These are phyloP conservation scores for Cudoniella acicularis DNA, from an alignment of 495 filamentous ascomycete species.

Conservation along the genomic window DNA sequence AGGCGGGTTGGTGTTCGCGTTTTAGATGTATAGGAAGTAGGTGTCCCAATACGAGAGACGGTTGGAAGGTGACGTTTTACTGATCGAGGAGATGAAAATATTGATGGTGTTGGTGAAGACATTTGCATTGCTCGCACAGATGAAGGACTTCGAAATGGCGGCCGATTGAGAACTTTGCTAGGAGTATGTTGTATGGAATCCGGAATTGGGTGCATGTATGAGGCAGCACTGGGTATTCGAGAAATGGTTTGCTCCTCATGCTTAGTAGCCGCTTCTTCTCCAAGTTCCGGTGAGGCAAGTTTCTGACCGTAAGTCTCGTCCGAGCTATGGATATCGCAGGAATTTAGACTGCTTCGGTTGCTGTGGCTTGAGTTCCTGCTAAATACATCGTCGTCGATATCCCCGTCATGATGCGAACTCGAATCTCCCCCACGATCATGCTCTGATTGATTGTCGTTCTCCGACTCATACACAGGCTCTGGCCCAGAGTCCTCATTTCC, in stretches of 20 bases:
- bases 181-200: constrained; percentile 29
- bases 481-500: not conserved
- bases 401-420: constrained; percentile 42
- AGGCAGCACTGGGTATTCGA: constrained; percentile 24
- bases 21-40: constrained; percentile 33
- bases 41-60: constrained; percentile 42
- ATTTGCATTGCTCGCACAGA: constrained; percentile 78
- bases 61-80: constrained; percentile 39
- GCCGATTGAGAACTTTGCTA: constrained; percentile 27
- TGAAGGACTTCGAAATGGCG: constrained; percentile 65
- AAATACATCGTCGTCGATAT: constrained; percentile 47
- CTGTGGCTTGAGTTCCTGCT: constrained; percentile 44
- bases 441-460: constrained; percentile 6
- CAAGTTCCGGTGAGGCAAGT: constrained; percentile 20
- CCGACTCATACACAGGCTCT: constrained; percentile 14
- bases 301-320: constrained; percentile 16
- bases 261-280: constrained; percentile 20
- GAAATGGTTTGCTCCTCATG: constrained; percentile 16
- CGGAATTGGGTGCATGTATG: constrained; percentile 15
- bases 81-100: constrained; percentile 47
- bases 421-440: constrained; percentile 13
- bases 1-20: constrained; percentile 52
- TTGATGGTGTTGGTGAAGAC: constrained; percentile 56
- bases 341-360: constrained; percentile 34
- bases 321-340: constrained; percentile 5